Evolutionary conservation across 345 rosid genomes (phyloP).

Genomic region (Acer yangbiense): DNA sequence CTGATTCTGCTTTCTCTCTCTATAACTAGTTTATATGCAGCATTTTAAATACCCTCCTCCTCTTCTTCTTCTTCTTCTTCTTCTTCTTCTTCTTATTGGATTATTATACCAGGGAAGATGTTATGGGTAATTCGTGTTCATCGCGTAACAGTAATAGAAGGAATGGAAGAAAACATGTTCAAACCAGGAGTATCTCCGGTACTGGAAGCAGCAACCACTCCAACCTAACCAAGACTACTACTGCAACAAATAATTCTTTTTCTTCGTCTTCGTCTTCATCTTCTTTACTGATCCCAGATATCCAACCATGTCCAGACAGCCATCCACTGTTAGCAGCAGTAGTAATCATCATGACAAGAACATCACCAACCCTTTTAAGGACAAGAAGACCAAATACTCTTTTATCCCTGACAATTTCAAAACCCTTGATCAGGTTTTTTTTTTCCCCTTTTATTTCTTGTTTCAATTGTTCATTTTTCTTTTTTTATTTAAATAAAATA

Average conservation of each 20-base stretch:
- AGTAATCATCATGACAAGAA: not conserved
- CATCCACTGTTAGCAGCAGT: constrained; percentile 6
- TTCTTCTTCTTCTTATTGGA: not conserved
- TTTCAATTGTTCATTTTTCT: not conserved
- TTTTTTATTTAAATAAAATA: too few relatives aligned
- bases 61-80: too few relatives aligned
- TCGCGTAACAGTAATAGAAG: not conserved
- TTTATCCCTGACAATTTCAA: constrained; percentile 43
- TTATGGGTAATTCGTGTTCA: not conserved
- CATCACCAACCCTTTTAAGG: not conserved
- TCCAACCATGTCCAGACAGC: constrained; percentile 3
- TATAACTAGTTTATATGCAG: not conserved
- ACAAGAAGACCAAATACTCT: constrained; percentile 33
- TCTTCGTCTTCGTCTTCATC: not conserved
- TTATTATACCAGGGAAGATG: not conserved
- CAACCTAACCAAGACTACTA: not conserved
- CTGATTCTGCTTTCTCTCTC: not conserved
- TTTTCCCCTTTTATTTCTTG: too few relatives aligned
- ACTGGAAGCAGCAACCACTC: not conserved
- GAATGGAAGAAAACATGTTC: not conserved
- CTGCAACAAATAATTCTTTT: not conserved
- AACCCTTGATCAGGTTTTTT: constrained; percentile 41
- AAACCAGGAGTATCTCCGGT: not conserved
- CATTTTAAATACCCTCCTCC: not conserved
- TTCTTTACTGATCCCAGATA: not conserved